Conservation (phyloP, 768 basidiomycete species). For the Boletus tylopilopsis region DNA sequence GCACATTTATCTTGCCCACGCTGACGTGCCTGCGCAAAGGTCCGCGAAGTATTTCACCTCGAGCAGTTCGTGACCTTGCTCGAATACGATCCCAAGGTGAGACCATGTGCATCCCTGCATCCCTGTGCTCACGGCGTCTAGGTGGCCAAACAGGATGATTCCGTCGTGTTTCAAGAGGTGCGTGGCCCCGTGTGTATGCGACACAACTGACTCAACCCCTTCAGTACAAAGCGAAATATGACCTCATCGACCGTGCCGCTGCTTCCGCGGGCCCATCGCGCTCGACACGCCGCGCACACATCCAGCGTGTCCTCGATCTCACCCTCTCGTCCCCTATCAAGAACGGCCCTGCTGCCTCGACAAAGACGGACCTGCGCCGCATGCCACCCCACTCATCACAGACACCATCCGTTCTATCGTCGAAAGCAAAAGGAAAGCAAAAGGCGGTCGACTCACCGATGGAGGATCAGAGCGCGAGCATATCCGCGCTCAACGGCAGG, state of each 20-base stretch:
- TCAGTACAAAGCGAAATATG: constrained; percentile 60
- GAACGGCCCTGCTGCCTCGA: constrained; percentile 3
- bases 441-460: constrained; percentile 21
- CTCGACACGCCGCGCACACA: constrained; percentile 57
- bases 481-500: constrained; percentile 16
- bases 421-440: constrained; percentile 33
- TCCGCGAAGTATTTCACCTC: constrained; percentile 88
- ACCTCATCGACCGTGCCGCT: constrained; percentile 50
- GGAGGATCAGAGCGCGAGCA: constrained; percentile 2
- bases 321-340: constrained; percentile 25
- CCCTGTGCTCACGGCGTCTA: constrained; percentile 26
- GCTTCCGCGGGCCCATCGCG: constrained; percentile 47
- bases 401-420: constrained; percentile 12
- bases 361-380: constrained; percentile 11
- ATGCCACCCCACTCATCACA: constrained; percentile 4
- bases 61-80: constrained; percentile 76
- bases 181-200: no score
- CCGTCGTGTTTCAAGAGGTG: constrained; percentile 72
- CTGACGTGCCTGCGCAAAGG: constrained; percentile 47
- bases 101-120: background rate
- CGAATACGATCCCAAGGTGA: constrained; percentile 70
- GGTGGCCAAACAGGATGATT: constrained; percentile 71
- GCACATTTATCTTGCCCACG: background rate
- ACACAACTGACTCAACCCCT: constrained; percentile 1
- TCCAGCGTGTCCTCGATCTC: constrained; percentile 48